Evolutionary conservation across 2,329 filamentous ascomycete genomes (phyloP).

Genomic region (Phyllosticta capitalensis): DNA sequence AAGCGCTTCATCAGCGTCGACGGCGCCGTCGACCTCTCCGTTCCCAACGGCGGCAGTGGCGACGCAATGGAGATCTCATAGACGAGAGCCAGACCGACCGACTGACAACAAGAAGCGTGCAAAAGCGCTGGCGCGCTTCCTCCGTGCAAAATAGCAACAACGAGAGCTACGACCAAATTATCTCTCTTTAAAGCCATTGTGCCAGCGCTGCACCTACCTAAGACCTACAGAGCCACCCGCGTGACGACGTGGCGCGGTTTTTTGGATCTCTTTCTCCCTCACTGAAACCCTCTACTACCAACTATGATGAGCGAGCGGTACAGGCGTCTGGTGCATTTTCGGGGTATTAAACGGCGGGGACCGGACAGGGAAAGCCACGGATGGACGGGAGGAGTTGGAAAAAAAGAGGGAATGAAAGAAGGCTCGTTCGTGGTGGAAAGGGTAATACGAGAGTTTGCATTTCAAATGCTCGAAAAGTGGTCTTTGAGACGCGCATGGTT

Average conservation of each 20-base stretch:
- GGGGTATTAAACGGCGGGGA: not conserved
- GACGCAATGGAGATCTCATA: slow-evolving; percentile 64
- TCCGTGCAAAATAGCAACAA: too few relatives aligned
- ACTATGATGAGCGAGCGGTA: not conserved
- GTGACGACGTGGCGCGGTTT: not conserved
- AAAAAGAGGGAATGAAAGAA: not conserved
- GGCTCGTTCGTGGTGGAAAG: not conserved
- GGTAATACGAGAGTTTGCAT: too few relatives aligned
- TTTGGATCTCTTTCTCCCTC: not conserved
- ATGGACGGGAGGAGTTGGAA: not conserved
- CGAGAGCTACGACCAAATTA: too few relatives aligned
- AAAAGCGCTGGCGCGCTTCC: too few relatives aligned
- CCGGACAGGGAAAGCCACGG: not conserved
- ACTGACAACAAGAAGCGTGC: too few relatives aligned
- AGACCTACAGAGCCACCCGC: too few relatives aligned
- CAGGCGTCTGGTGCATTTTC: not conserved
- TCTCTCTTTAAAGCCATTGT: too few relatives aligned
- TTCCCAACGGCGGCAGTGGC: slow-evolving; percentile 36
- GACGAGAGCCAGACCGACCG: not conserved
- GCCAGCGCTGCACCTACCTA: too few relatives aligned
- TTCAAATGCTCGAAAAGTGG: too few relatives aligned
- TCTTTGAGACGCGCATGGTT: too few relatives aligned
- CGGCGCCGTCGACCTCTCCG: slow-evolving; percentile 63
- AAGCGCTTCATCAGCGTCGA: slow-evolving; percentile 85
- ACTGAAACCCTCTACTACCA: not conserved